phyloP scores from a whole-genome alignment of 805 yeast species.

The Candida saitoana region DNA sequence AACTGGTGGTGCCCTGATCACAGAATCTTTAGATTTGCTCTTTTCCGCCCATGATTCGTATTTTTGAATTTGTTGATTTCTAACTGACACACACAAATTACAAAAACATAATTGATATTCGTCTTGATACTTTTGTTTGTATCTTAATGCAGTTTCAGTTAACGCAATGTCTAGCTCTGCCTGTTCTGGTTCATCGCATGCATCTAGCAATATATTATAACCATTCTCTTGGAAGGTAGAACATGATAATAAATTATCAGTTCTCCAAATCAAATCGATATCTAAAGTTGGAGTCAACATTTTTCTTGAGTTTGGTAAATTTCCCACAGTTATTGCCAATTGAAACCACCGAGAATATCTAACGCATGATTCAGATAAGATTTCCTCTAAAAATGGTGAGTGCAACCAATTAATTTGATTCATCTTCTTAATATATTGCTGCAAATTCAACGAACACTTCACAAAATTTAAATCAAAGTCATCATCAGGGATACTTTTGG shows the following conservation, averaged over 20 bases:
- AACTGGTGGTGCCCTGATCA: constrained; percentile 3
- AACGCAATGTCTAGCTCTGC: constrained; percentile 10
- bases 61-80: neutral
- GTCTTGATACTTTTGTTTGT: constrained; percentile 6
- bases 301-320: neutral
- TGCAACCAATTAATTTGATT: constrained; percentile 14
- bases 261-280: constrained; percentile 19
- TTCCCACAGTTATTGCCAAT: neutral
- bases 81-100: constrained; percentile 5
- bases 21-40: neutral
- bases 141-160: constrained; percentile 10
- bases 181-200: constrained; percentile 14
- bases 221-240: constrained; percentile 7
- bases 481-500: neutral
- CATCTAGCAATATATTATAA: constrained; percentile 11
- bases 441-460: constrained; percentile 8
- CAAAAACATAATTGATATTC: constrained; percentile 13
- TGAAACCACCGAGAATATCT: constrained; percentile 11
- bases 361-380: constrained; percentile 10
- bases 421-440: constrained; percentile 15
- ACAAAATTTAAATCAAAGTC: neutral
- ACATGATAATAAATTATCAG: constrained; percentile 14
- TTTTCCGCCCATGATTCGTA: constrained; percentile 4
- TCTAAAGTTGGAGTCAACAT: constrained; percentile 17
- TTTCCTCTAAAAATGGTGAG: constrained; percentile 11